These are phyloP conservation scores for Fusarium sp. DNA, from an alignment of 2,329 filamentous ascomycete genomes.

Conservation along the genomic window DNA sequence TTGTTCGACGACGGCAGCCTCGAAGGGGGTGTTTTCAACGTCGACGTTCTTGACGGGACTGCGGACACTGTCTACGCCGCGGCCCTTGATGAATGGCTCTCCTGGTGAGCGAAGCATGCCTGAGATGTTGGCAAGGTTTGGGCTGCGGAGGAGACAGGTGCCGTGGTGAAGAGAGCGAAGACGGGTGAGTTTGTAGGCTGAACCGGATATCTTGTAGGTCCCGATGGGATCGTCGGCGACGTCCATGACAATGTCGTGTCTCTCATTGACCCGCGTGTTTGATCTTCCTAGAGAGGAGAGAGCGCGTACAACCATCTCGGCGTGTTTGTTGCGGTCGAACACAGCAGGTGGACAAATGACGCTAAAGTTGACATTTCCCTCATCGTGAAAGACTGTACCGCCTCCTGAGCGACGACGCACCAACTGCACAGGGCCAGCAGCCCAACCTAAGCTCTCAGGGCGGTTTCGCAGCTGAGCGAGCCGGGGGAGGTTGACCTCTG, in stretches of 20 bases:
- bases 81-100: conserved; percentile 79
- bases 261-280: conserved; percentile 81
- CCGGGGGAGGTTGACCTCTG: conserved; percentile 81
- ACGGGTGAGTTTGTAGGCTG: conserved; percentile 92
- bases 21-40: conserved; percentile 60
- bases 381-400: conserved; percentile 93
- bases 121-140: conserved; percentile 77
- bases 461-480: conserved; percentile 54
- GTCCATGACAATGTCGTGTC: conserved; percentile 92
- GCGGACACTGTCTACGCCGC: conserved; percentile 91
- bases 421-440: conserved; percentile 60
- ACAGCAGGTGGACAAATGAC: conserved; percentile 82
- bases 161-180: conserved; percentile 89
- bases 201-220: conserved; percentile 87
- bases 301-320: conserved; percentile 92
- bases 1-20: conserved; percentile 68
- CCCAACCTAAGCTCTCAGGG: conserved; percentile 41
- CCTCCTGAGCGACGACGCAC: conserved; percentile 90
- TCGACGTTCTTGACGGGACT: conserved; percentile 86
- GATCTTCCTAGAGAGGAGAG: conserved; percentile 69
- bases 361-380: conserved; percentile 93
- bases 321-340: conserved; percentile 89
- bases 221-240: conserved; percentile 32
- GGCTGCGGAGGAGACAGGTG: conserved; percentile 84
- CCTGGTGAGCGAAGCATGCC: conserved; percentile 82